These are phyloP conservation scores for Patellifolia procumbens DNA, from an alignment of 179 eudicot genomes.

Conservation along the genomic window DNA sequence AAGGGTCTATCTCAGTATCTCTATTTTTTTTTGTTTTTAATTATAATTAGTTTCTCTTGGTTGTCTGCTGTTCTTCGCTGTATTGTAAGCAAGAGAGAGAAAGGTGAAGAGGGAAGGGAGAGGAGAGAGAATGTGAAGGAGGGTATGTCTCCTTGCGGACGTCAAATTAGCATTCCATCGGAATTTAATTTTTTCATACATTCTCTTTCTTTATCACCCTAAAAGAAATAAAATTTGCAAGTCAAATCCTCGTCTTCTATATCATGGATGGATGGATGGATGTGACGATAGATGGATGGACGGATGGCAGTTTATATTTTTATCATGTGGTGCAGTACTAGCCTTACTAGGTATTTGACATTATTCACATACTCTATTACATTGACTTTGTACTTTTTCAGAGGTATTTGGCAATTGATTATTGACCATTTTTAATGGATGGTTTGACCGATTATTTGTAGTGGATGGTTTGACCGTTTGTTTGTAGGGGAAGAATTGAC, in stretches of 20 bases:
- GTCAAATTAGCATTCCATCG: constrained; percentile 63
- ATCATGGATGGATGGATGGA: constrained; percentile 19
- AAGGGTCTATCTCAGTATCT: constrained; percentile 21
- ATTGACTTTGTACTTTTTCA: too few species aligned
- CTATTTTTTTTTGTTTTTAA: neutral
- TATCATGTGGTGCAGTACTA: too few species aligned
- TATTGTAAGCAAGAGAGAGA: constrained; percentile 27
- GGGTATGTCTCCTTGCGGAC: constrained; percentile 64
- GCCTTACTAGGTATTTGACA: too few species aligned
- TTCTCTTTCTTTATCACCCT: neutral
- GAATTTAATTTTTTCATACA: constrained; percentile 48
- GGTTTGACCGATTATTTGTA: too few species aligned
- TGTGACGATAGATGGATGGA: neutral
- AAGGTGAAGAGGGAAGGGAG: neutral
- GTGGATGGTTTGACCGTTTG: too few species aligned
- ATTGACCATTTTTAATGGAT: too few species aligned
- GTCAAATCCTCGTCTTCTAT: constrained; percentile 38
- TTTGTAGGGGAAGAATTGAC: too few species aligned
- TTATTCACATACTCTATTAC: too few species aligned
- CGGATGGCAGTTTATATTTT: too few species aligned
- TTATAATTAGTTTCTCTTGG: constrained; percentile 8
- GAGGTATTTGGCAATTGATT: too few species aligned
- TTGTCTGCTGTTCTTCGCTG: constrained; percentile 42
- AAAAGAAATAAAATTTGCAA: constrained; percentile 15
- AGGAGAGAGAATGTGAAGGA: constrained; percentile 8